Evolutionary conservation across 1,139 yeast genomes (phyloP).

Genomic region (Blastobotrys indianensis): DNA sequence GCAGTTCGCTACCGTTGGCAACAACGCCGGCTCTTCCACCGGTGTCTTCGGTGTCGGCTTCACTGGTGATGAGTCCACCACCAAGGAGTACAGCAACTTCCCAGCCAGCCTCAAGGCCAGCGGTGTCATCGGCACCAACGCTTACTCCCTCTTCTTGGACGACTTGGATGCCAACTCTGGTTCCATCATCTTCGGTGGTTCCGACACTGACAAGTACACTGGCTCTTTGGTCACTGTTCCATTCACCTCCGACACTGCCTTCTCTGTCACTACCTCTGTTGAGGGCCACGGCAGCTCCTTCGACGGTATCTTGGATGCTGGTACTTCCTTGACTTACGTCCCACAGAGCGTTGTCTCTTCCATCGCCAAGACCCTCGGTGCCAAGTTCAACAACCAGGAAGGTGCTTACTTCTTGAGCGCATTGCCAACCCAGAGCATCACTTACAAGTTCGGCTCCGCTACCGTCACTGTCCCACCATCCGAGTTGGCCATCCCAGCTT

Average conservation of each 20-base stretch:
- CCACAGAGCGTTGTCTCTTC: slow-evolving; percentile 17
- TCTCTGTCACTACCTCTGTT: slow-evolving; percentile 15
- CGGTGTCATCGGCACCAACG: slow-evolving; percentile 37
- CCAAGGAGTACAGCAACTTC: slow-evolving; percentile 17
- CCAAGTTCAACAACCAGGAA: slow-evolving; percentile 11
- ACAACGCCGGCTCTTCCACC: slow-evolving; percentile 38
- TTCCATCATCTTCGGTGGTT: slow-evolving; percentile 52
- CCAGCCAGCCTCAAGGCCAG: slow-evolving; percentile 19
- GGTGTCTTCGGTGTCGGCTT: slow-evolving; percentile 53
- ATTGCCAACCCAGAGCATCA: slow-evolving; percentile 18
- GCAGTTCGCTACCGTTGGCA: slow-evolving; percentile 47
- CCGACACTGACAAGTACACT: slow-evolving; percentile 48
- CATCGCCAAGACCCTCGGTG: slow-evolving; percentile 21
- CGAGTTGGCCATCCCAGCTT: slow-evolving; percentile 26
- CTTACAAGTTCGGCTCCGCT: slow-evolving; percentile 23
- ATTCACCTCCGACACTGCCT: slow-evolving; percentile 13
- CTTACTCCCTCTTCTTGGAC: slow-evolving; percentile 52
- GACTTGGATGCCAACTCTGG: slow-evolving; percentile 40
- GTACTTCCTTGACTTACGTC: slow-evolving; percentile 30
- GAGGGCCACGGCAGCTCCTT: slow-evolving; percentile 16
- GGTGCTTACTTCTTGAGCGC: slow-evolving; percentile 7
- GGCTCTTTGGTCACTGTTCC: slow-evolving; percentile 40
- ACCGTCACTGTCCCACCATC: slow-evolving; percentile 38
- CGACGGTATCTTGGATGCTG: slow-evolving; percentile 36
- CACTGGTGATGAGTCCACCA: slow-evolving; percentile 37